Evolutionary conservation across 176 grass and related monocot genomes (phyloP).

Genomic region (Ananas comosus): DNA sequence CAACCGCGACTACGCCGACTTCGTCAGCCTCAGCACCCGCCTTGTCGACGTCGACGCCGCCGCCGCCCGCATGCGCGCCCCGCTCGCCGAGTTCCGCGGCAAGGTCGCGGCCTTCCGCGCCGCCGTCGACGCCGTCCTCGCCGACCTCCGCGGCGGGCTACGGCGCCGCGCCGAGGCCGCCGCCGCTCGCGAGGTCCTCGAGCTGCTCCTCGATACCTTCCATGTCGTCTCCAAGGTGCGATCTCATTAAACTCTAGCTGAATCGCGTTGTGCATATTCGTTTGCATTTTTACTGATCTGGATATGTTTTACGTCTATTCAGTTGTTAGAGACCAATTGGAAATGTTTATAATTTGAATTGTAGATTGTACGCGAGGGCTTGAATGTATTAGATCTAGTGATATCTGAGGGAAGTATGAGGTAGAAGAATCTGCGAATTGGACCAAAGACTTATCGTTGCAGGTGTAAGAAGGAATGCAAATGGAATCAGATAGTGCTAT

Average conservation of each 20-base stretch:
- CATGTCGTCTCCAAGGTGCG: slow-evolving; percentile 95
- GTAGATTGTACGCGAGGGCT: too few relatives aligned
- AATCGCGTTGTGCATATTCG: neutral
- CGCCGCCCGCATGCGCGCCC: slow-evolving; percentile 51
- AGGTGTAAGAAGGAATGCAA: too few relatives aligned
- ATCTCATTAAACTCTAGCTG: neutral
- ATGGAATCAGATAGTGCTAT: too few relatives aligned
- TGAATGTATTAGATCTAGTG: neutral
- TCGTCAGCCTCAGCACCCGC: slow-evolving; percentile 74
- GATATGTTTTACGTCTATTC: neutral
- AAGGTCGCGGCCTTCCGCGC: slow-evolving; percentile 71
- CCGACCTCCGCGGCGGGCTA: slow-evolving; percentile 51
- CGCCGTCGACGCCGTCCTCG: slow-evolving; percentile 23
- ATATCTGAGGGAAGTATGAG: neutral
- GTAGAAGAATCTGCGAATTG: too few relatives aligned
- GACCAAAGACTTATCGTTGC: too few relatives aligned
- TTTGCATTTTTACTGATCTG: neutral
- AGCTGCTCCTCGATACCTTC: slow-evolving; percentile 90
- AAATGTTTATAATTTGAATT: too few relatives aligned
- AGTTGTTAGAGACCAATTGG: too few relatives aligned
- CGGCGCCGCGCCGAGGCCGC: slow-evolving; percentile 51
- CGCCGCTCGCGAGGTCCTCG: slow-evolving; percentile 62
- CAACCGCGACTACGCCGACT: slow-evolving; percentile 94
- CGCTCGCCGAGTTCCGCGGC: slow-evolving; percentile 62
- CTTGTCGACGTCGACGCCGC: slow-evolving; percentile 78